Percentiles rank a stretch among this genome's conserved stretches.
Conservation (phyloP, 768 basidiomycete genomes). For the Coprinopsis strossmayeri region DNA sequence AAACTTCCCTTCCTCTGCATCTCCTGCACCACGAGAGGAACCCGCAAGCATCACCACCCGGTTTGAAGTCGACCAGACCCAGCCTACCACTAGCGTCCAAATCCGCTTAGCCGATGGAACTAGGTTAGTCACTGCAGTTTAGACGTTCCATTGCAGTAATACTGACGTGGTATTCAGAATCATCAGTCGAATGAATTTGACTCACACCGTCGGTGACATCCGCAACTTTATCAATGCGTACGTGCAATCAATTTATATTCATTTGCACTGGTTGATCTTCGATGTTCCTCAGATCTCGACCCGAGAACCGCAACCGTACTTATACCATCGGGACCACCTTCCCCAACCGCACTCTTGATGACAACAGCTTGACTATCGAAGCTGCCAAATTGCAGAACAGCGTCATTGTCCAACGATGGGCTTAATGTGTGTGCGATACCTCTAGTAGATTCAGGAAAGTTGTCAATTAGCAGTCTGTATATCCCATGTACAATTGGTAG, state of each 20-base stretch:
- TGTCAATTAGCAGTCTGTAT: no score
- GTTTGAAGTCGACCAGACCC: slow-evolving; percentile 78
- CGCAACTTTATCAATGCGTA: slow-evolving; percentile 87
- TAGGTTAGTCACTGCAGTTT: slow-evolving; percentile 37
- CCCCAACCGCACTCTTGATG: slow-evolving; percentile 68
- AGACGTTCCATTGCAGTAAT: background rate
- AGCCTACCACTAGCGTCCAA: slow-evolving; percentile 87
- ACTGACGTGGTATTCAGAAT: slow-evolving; percentile 37
- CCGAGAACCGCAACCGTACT: slow-evolving; percentile 50
- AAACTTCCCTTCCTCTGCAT: slow-evolving; percentile 38
- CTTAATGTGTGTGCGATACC: no score
- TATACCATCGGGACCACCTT: slow-evolving; percentile 89
- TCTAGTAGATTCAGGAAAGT: no score
- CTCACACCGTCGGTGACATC: slow-evolving; percentile 83
- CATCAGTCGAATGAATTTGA: slow-evolving; percentile 82
- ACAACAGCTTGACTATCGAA: slow-evolving; percentile 61
- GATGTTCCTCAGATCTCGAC: slow-evolving; percentile 48
- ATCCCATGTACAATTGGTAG: no score
- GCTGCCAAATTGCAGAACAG: slow-evolving; percentile 70
- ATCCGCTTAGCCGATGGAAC: slow-evolving; percentile 89
- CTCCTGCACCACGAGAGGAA: slow-evolving; percentile 18
- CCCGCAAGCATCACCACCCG: slow-evolving; percentile 36
- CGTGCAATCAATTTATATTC: no score
- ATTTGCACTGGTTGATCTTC: background rate
- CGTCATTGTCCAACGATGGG: slow-evolving; percentile 82